Evolutionary conservation across 805 yeast species (phyloP).

Genomic region (Kluyveromyces lactis): DNA sequence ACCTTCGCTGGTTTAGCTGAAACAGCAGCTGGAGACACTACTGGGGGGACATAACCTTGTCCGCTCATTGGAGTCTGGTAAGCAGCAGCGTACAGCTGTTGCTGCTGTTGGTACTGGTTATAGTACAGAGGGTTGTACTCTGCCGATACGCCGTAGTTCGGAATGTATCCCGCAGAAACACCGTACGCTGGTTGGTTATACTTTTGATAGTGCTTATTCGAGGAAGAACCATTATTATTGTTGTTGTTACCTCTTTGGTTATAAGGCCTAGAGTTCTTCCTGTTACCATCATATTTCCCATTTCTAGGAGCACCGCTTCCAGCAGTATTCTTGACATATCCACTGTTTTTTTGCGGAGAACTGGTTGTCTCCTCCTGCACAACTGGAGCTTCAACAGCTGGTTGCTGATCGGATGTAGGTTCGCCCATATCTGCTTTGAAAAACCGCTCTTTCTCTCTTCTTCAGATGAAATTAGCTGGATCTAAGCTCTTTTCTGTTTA

Average conservation of each 20-base stretch:
- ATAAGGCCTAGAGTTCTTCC: constrained; percentile 1
- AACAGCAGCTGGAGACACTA: neutral
- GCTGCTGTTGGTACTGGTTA: constrained; percentile 4
- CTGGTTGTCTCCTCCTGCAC: neutral
- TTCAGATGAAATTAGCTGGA: too few species aligned
- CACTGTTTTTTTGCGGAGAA: constrained; percentile 1
- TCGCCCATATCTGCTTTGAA: too few species aligned
- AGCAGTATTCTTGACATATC: neutral
- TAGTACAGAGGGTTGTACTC: constrained; percentile 4
- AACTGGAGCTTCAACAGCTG: neutral
- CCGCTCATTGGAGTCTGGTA: constrained; percentile 1
- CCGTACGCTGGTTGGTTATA: constrained; percentile 3
- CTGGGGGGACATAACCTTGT: constrained; percentile 1
- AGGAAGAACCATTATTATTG: neutral
- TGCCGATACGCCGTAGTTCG: constrained; percentile 3
- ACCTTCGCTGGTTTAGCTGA: constrained; percentile 10
- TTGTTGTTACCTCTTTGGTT: neutral
- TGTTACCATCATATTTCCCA: constrained; percentile 1
- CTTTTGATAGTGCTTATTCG: constrained; percentile 3
- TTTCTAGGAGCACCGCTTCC: constrained; percentile 1
- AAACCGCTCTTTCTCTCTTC: too few species aligned
- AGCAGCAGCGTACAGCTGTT: constrained; percentile 3
- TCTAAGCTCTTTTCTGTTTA: too few species aligned
- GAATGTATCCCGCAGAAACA: constrained; percentile 2
- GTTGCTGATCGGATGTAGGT: neutral